Percentiles rank a stretch among this genome's conserved stretches.
Conservation (phyloP, 2,329 filamentous ascomycete genomes). For the Fusarium globosum region DNA sequence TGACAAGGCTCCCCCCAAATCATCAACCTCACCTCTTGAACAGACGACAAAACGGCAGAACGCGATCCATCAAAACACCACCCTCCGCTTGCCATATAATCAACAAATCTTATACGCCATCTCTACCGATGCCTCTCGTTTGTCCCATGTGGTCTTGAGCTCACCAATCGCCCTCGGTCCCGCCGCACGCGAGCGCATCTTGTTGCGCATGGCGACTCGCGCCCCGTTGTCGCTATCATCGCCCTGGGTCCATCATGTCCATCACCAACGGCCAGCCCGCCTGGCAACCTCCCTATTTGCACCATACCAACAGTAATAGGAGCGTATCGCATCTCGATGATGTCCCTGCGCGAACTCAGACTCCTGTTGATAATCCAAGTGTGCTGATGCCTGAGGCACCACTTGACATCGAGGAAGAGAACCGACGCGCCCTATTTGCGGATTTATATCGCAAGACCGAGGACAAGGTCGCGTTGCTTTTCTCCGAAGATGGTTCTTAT, state of each 20-base stretch:
- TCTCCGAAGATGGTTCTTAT: constrained; percentile 68
- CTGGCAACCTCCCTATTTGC: constrained; percentile 71
- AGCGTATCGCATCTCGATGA: constrained; percentile 72
- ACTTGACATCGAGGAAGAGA: constrained; percentile 73
- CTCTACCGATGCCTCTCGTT: constrained; percentile 64
- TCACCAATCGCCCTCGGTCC: constrained; percentile 58
- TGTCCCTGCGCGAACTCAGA: constrained; percentile 62
- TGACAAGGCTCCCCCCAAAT: constrained; percentile 55
- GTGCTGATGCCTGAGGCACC: constrained; percentile 71
- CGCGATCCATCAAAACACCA: constrained; percentile 63
- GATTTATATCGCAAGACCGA: constrained; percentile 83
- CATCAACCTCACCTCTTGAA: constrained; percentile 68
- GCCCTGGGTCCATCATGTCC: constrained; percentile 69
- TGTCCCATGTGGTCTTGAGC: constrained; percentile 62
- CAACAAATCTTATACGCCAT: constrained; percentile 58
- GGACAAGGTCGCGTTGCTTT: constrained; percentile 80
- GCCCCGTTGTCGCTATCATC: constrained; percentile 61
- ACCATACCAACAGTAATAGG: constrained; percentile 59
- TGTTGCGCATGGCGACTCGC: constrained; percentile 67
- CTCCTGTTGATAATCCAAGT: constrained; percentile 61
- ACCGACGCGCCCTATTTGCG: constrained; percentile 78
- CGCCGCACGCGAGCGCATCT: constrained; percentile 63
- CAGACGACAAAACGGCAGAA: constrained; percentile 61
- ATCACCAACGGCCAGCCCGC: constrained; percentile 72
- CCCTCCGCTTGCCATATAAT: constrained; percentile 55